Evolutionary conservation across 345 rosid species (phyloP).

Genomic region (Salix caprea): DNA sequence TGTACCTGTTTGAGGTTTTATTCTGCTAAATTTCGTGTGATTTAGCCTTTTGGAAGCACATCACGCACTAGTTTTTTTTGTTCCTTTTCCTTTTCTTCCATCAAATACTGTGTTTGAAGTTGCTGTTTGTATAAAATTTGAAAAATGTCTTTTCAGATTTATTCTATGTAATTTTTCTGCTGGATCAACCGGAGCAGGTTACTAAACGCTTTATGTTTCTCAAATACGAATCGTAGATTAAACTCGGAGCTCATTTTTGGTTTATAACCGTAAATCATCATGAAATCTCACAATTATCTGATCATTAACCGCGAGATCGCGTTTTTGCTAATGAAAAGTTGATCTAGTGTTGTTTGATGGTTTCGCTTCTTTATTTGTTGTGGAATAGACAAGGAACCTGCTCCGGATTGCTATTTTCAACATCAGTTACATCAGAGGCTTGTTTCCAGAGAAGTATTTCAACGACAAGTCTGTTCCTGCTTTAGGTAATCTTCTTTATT

Average conservation of each 20-base stretch:
- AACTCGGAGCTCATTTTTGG: background rate
- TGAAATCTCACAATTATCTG: background rate
- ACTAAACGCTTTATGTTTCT: background rate
- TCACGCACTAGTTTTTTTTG: background rate
- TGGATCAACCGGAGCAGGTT: background rate
- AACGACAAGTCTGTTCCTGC: slow-evolving; percentile 94
- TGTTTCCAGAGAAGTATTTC: slow-evolving; percentile 95
- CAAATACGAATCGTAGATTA: background rate
- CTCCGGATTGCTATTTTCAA: slow-evolving; percentile 95
- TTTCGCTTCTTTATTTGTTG: background rate
- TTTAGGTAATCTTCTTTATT: slow-evolving; percentile 45
- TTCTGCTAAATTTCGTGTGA: background rate
- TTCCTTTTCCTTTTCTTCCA: background rate
- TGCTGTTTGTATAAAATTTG: background rate
- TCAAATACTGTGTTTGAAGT: background rate
- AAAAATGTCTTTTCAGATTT: background rate
- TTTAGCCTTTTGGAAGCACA: background rate
- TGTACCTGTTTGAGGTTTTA: background rate
- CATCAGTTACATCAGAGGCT: slow-evolving; percentile 91
- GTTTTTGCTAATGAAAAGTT: background rate
- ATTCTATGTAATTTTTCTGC: background rate
- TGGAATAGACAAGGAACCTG: slow-evolving; percentile 70
- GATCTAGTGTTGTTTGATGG: slow-evolving; percentile 6
- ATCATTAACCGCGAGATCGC: background rate
- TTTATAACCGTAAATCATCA: background rate